Base-by-base conservation (phyloP, 2,329 filamentous ascomycete species). In the Neoascochyta sp. region DNA sequence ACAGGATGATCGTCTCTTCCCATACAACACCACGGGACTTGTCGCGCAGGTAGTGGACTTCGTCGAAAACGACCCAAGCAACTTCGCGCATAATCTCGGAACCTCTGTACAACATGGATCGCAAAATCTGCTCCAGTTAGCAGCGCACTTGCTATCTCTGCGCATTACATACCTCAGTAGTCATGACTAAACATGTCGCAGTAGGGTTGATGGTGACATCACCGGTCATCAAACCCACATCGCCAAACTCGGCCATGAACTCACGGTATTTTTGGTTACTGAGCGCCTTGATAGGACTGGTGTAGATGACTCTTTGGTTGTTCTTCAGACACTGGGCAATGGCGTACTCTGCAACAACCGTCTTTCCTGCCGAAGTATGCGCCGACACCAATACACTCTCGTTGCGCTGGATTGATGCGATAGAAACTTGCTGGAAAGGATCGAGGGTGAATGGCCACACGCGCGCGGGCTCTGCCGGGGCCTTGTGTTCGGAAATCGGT, bases 71-170 rank as follows among this genome's bases (percentile, higher is more conserved):
- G 2, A 98, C 93, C 92, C 92, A 98, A 9, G 85, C 89, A 2
- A 98, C 93, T 69, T 98, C 92, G 47, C 92, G 87, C 90, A 98
- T 98, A 45, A 98, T 96, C 68, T 98, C 92, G 0, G 92, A 96
- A 38, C 92, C 92, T 48, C 92, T 79, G 65, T 98, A 98, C 66
- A 98, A 63, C 92, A 98, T 98, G 11, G 90, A 96, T 27, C 92
- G 83, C 59, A 98, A 66, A 87, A 98, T 98, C 70, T 71, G 21
- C 24, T n/a, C 11, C n/a, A 8, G 32, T 64, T 39, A 59, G 47
- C 26, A 6, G 12, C 6, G 9, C 10, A 22, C 20, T 4, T 11
- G 16, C 9, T 1, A 11, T 16, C 17, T 14, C 26, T 7, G 9
- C 9, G 15, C 10, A 36, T 8, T 22, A 24, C 54, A 36, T 54